Evolutionary conservation across 257 asterid species (phyloP).

Genomic region (Apocynum venetum): DNA sequence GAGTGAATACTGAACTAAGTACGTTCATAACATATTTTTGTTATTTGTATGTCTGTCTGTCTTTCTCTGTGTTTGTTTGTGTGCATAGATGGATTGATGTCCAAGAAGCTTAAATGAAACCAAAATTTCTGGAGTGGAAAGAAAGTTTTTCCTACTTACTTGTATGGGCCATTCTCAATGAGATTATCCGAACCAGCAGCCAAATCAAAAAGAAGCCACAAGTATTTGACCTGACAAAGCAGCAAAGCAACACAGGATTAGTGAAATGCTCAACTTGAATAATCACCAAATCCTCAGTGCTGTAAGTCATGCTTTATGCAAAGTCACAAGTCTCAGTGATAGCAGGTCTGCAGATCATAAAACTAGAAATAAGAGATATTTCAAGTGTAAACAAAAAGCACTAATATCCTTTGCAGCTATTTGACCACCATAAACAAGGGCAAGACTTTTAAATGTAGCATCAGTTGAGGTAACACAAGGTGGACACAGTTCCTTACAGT

Average conservation of each 20-base stretch:
- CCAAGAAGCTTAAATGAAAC: not conserved
- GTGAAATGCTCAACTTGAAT: not conserved
- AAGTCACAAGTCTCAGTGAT: not conserved
- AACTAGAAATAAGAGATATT: not conserved
- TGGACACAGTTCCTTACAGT: slow-evolving; percentile 49
- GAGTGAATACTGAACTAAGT: not conserved
- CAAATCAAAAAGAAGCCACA: slow-evolving; percentile 96
- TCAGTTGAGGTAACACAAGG: not conserved
- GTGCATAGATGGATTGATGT: not conserved
- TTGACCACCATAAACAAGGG: not conserved
- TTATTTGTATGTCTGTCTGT: not conserved
- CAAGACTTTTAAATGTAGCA: not conserved
- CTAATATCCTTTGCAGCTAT: not conserved
- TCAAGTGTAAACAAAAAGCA: not conserved
- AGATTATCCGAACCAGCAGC: slow-evolving; percentile 98
- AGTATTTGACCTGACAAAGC: slow-evolving; percentile 72
- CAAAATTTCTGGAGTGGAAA: not conserved
- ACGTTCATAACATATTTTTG: not conserved
- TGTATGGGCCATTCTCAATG: slow-evolving; percentile 96
- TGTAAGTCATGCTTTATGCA: not conserved
- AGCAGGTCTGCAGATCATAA: not conserved
- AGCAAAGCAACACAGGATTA: not conserved
- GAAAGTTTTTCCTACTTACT: slow-evolving; percentile 32
- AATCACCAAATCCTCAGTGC: not conserved
- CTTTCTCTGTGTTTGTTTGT: not conserved